Evolutionary conservation across 2,329 filamentous ascomycete genomes (phyloP), one percentile per base, ranked within the genome.

Genomic region (Elsinoe australis): DNA sequence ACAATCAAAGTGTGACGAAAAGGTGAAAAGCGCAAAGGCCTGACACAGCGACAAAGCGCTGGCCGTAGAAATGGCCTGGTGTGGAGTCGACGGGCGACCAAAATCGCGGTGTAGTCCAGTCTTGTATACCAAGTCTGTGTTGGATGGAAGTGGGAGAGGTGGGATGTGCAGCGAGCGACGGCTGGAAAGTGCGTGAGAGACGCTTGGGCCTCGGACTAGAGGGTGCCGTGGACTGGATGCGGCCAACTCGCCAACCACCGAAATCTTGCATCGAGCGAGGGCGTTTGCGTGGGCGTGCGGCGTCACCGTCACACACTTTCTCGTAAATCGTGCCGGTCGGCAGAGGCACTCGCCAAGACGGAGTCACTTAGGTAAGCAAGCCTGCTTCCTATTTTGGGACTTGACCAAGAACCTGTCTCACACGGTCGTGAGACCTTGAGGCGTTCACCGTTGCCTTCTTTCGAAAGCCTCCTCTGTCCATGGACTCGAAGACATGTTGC

Each of bases 31-130:
- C 50, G 50, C 49, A 54, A 52, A 55, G 58, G 51, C 61, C 52
- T 55, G 56, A 55, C 60, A 62, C 61, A 63, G 56, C 58, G 61
- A 58, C 59, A 52, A 55, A 57, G 59, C 58, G 57, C 56, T 60
- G 61, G 61, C 61, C 60, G 58, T 62, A 46, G 36, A 49, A 52
- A 53, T 57, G 57, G 58, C 57, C 58, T 56, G 47, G 47, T 36
- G 41, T 31, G 19, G 44, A 41, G 52, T 53, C 45, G 45, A 47
- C 36, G 56, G 42, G 45, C 45, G 50, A 54, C 49, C 54, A 58
- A 59, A 57, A 56, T 52, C 42, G 50, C 90, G 71, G 73, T 45
- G 24, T 44, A 5, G 28, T 21, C 55, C 51, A 49, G 47, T 26
- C 38, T 52, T 32, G 46, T 55, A 47, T 51, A 32, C 22, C 47